phyloP scores from a whole-genome alignment of 352 stramenopile genomes.

The Phytophthora citrophthora region DNA sequence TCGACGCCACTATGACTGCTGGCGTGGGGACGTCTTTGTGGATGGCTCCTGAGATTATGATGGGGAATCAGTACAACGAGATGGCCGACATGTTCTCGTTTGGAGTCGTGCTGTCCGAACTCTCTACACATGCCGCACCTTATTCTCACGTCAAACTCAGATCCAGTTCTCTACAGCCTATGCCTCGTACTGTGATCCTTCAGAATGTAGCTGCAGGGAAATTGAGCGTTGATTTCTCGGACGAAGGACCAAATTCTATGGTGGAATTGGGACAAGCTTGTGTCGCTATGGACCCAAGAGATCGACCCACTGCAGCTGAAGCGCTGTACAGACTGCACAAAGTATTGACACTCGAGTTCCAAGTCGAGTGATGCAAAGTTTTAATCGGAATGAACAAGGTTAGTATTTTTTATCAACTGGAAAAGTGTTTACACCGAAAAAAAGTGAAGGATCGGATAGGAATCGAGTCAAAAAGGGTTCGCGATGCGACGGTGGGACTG shows the following conservation, averaged over 20 bases:
- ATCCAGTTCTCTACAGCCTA: not conserved
- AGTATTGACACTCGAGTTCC: constrained; percentile 14
- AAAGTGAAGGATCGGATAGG: not conserved
- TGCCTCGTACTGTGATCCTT: constrained; percentile 37
- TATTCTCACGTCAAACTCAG: constrained; percentile 6
- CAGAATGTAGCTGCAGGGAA: constrained; percentile 42
- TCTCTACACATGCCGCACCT: constrained; percentile 12
- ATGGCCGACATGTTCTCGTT: constrained; percentile 26
- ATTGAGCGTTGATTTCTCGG: constrained; percentile 37
- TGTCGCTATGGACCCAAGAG: constrained; percentile 27
- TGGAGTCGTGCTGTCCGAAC: constrained; percentile 18
- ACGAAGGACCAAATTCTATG: constrained; percentile 7
- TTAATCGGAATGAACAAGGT: not conserved
- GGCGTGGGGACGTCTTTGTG: constrained; percentile 18
- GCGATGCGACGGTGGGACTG: not conserved
- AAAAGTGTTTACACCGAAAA: too few species aligned
- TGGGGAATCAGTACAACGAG: constrained; percentile 18
- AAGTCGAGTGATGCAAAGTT: not conserved
- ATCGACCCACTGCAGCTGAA: constrained; percentile 36
- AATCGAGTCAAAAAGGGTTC: not conserved
- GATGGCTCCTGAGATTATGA: constrained; percentile 18
- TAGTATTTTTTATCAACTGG: not conserved
- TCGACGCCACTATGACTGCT: constrained; percentile 17
- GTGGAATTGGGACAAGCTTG: constrained; percentile 25
- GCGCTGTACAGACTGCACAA: constrained; percentile 36